Base-by-base conservation (phyloP, 1,284 basidiomycete species). In the Heterobasidion parviporum region DNA sequence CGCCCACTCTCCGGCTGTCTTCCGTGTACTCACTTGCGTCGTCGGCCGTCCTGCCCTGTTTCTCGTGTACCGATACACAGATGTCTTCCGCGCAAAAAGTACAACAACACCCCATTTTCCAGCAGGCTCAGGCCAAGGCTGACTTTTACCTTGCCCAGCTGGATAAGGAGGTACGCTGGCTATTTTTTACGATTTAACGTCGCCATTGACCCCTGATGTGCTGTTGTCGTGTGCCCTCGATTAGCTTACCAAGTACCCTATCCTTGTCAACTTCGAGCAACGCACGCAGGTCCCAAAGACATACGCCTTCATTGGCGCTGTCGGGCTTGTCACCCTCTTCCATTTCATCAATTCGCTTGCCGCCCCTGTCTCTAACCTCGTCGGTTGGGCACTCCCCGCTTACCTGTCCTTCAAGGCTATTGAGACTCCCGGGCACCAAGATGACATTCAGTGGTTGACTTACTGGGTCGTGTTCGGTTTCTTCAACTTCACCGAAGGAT, bases 221-320 rank as follows among this genome's bases (percentile, higher is more conserved):
- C 58, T 33, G 26, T 46, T 48, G 51, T 43, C 43, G 51, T 35
- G 55, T 58, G 38, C 55, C 57, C 53, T 34, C 12, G 52, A 52
- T 41, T 57, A 91, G 94, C 88, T 99, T 66, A 82, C 87, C 68
- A 95, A 93, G 80, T 98, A 95, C 76, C 90, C 94, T 38, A 78
- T 87, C 57, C 78, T 95, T 66, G 84, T 80, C 75, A 79, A 82
- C 66, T 71, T 98, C 64, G 95, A 99, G 79, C 81, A 89, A 70
- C 88, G 87, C 71, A 95, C 93, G 6, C 88, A 92, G 67, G 76
- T 98, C 48, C 95, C 96, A 65, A 98, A 98, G 83, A 83, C 92
- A 16, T 95, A 96, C 73, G 81, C 87, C 61, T 92, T 91, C 65
- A 74, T 98, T 64, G 92, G 89, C 58, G 79, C 80, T 61, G 76